Conservation (phyloP, 2,329 filamentous ascomycete species). For the Ascochyta koolunga region DNA sequence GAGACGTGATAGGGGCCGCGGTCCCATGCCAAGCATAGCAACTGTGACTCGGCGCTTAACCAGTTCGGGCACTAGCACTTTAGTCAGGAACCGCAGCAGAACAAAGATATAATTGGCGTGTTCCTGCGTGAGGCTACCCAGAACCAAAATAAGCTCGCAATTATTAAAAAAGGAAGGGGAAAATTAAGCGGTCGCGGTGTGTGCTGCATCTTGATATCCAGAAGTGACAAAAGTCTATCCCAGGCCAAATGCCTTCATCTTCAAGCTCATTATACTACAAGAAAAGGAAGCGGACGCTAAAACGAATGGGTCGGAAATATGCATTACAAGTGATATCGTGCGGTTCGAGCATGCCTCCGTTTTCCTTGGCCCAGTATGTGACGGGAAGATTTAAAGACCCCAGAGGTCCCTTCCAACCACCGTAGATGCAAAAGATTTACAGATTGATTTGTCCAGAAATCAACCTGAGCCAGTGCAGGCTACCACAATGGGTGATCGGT, state of each 20-base stretch:
- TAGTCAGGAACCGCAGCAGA: constrained; percentile 28
- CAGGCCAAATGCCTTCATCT: not conserved
- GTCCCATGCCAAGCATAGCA: constrained; percentile 12
- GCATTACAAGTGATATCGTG: constrained; percentile 32
- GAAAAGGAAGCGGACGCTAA: constrained; percentile 9
- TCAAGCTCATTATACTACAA: constrained; percentile 8
- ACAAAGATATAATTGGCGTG: constrained; percentile 19
- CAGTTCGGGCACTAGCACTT: constrained; percentile 14
- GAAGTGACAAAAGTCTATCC: constrained; percentile 4
- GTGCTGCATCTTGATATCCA: constrained; percentile 3
- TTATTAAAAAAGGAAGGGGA: not conserved
- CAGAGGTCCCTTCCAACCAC: constrained; percentile 13
- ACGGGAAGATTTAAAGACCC: constrained; percentile 18
- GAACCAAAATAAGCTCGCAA: not conserved
- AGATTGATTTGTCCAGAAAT: constrained; percentile 36
- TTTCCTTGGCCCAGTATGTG: constrained; percentile 17
- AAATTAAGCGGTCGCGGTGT: not conserved
- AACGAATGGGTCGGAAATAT: constrained; percentile 18
- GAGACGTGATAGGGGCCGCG: constrained; percentile 15
- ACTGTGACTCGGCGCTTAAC: constrained; percentile 7
- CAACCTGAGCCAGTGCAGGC: constrained; percentile 22
- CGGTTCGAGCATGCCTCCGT: constrained; percentile 11
- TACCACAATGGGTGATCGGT: constrained; percentile 7
- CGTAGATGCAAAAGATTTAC: constrained; percentile 31
- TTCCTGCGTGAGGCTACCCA: constrained; percentile 17